Percentiles rank a stretch among this genome's conserved stretches.
phyloP scores from a whole-genome alignment of 139 green algal genomes.

The Chlamydomonas schloesseri region DNA sequence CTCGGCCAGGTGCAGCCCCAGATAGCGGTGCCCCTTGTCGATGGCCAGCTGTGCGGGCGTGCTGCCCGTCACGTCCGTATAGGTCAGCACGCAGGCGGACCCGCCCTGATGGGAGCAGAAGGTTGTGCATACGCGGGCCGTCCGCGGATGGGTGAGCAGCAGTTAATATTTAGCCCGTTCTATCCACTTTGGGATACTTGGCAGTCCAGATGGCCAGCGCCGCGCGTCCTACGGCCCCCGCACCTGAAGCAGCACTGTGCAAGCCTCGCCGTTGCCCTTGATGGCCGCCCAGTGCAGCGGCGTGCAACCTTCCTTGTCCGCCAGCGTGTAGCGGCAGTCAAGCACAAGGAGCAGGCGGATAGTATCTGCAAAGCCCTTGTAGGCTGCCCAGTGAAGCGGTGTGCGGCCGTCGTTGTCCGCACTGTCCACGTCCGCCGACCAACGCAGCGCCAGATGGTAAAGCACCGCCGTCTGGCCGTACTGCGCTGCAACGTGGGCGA shows the following conservation, averaged over 20 bases:
- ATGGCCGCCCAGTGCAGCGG: constrained; percentile 97
- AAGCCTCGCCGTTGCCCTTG: constrained; percentile 91
- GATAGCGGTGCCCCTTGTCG: constrained; percentile 92
- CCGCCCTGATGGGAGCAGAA: constrained; percentile 76
- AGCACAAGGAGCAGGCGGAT: constrained; percentile 94
- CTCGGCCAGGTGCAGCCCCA: constrained; percentile 80
- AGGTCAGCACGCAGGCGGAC: constrained; percentile 64
- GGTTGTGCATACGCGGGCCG: no score
- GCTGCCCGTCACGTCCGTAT: constrained; percentile 83
- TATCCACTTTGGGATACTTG: no score
- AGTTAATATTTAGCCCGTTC: no score
- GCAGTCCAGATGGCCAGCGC: no score
- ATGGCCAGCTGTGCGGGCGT: constrained; percentile 92
- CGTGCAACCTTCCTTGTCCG: constrained; percentile 94
- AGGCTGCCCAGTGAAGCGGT: constrained; percentile 90
- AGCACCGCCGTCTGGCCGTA: constrained; percentile 96
- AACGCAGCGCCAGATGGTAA: constrained; percentile 91
- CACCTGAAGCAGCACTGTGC: constrained; percentile 85
- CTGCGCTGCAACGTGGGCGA: constrained; percentile 91
- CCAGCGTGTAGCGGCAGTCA: constrained; percentile 65
- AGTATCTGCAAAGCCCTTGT: constrained; percentile 93
- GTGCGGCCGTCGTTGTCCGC: constrained; percentile 83
- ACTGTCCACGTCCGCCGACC: constrained; percentile 84
- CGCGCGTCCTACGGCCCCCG: no score
- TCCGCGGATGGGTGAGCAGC: no score